Conservation (phyloP, 805 yeast genomes). For the Starmerella stellata region DNA sequence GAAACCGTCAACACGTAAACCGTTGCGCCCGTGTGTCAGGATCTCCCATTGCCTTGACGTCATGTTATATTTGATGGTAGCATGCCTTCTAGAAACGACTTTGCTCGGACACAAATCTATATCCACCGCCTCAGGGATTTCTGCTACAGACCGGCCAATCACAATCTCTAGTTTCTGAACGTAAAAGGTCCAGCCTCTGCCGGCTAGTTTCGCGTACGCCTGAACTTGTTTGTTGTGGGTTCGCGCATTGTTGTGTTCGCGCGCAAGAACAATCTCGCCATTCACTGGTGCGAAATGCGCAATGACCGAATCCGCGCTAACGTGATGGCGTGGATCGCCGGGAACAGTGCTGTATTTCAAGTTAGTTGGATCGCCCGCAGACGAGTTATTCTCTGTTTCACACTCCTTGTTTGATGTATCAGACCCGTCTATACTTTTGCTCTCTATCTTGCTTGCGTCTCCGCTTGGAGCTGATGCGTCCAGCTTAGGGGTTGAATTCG, state of each 20-base stretch:
- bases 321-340: no score
- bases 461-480: not conserved
- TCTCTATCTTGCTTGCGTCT: no score
- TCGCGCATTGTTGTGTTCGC: conserved; percentile 53
- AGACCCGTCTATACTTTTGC: no score
- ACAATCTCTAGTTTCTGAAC: conserved; percentile 58
- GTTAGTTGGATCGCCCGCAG: not conserved
- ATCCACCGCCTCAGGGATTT: conserved; percentile 28
- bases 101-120: conserved; percentile 94
- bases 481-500: no score
- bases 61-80: conserved; percentile 60
- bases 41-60: conserved; percentile 72
- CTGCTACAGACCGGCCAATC: conserved; percentile 67
- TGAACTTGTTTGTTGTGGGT: conserved; percentile 60
- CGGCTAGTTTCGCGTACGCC: conserved; percentile 94
- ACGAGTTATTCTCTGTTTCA: not conserved
- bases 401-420: no score
- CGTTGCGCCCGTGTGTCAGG: conserved; percentile 71
- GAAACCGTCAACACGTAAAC: conserved; percentile 73
- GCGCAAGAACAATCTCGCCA: conserved; percentile 61
- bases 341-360: no score
- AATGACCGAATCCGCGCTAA: conserved; percentile 31
- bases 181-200: conserved; percentile 81
- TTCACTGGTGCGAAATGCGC: conserved; percentile 46
- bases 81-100: conserved; percentile 88